These are phyloP conservation scores for Tuber umbilicatum DNA, from an alignment of 495 filamentous ascomycete genomes.

Conservation along the genomic window DNA sequence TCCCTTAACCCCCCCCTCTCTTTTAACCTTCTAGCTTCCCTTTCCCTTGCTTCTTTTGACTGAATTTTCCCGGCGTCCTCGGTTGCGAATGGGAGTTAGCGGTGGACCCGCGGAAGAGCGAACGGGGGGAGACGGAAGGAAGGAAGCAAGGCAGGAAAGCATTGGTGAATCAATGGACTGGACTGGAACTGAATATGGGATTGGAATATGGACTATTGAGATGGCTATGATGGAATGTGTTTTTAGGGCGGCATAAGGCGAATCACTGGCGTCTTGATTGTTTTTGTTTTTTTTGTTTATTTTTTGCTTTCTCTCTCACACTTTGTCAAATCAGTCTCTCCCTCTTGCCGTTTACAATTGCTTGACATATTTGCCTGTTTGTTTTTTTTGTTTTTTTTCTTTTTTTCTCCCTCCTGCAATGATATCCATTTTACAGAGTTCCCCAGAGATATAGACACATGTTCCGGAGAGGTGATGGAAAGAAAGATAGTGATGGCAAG, in stretches of 20 bases:
- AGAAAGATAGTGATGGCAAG: neutral
- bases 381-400: neutral
- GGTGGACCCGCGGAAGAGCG: neutral
- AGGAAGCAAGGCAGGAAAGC: neutral
- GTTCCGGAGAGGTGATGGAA: neutral
- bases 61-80: slow-evolving; percentile 30
- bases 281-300: slow-evolving; percentile 24
- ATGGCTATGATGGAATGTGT: slow-evolving; percentile 1
- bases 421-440: slow-evolving; percentile 2
- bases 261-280: slow-evolving; percentile 36
- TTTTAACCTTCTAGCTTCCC: slow-evolving; percentile 23
- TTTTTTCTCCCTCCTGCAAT: neutral
- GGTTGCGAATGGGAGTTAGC: slow-evolving; percentile 17
- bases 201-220: neutral
- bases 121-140: neutral
- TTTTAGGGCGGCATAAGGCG: slow-evolving; percentile 7
- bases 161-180: neutral
- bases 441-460: neutral
- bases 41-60: slow-evolving; percentile 25
- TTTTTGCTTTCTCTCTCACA: slow-evolving; percentile 20
- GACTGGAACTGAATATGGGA: neutral
- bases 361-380: neutral
- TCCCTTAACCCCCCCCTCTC: slow-evolving; percentile 12
- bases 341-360: neutral
- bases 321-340: slow-evolving; percentile 27